Evolutionary conservation across 108 stramenopile genomes (phyloP).

Genomic region (Cyclotella cryptica): DNA sequence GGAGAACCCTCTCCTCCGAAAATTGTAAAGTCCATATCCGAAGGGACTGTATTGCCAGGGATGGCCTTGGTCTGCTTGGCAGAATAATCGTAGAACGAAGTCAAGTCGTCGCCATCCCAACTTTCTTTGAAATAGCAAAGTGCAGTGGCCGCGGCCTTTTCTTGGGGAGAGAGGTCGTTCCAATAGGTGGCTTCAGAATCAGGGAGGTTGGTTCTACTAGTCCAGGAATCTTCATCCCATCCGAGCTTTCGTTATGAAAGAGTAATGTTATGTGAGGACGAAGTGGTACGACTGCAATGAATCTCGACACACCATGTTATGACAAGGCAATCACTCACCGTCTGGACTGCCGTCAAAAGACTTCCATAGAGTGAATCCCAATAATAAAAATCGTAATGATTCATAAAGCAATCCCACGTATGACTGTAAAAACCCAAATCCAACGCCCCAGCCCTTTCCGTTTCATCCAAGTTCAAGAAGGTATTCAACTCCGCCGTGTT

Average conservation of each 20-base stretch:
- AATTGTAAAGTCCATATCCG: constrained; percentile 42
- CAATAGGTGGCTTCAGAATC: constrained; percentile 44
- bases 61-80: constrained; percentile 26
- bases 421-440: constrained; percentile 57
- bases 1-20: constrained; percentile 25
- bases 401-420: constrained; percentile 65
- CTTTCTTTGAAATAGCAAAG: constrained; percentile 60
- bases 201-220: constrained; percentile 7
- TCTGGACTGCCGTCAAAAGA: constrained; percentile 33
- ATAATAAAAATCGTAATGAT: constrained; percentile 58
- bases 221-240: constrained; percentile 56
- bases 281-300: neutral
- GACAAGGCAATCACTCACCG: neutral
- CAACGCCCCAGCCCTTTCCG: constrained; percentile 35
- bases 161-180: constrained; percentile 48
- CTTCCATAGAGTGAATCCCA: constrained; percentile 56
- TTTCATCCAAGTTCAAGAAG: constrained; percentile 41
- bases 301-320: neutral
- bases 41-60: constrained; percentile 16
- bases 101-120: constrained; percentile 48
- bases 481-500: constrained; percentile 49
- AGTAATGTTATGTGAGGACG: neutral
- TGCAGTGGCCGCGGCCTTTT: constrained; percentile 49
- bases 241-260: constrained; percentile 26
- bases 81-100: constrained; percentile 26